These are phyloP conservation scores for Leccinum subatratum DNA, from an alignment of 1,284 basidiomycete species.

Conservation along the genomic window DNA sequence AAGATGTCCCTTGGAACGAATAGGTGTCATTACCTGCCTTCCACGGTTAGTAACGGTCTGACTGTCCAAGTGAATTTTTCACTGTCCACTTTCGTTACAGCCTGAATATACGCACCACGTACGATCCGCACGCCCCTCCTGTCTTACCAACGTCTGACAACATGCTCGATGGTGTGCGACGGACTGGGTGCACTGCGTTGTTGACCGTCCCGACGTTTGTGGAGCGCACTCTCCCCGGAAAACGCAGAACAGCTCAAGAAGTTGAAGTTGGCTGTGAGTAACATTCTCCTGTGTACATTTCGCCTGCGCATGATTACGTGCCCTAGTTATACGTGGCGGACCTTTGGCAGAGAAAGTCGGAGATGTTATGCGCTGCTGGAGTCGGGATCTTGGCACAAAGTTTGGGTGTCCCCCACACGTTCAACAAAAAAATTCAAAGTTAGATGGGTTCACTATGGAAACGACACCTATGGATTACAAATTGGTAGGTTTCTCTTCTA, in stretches of 20 bases:
- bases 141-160: constrained; percentile 19
- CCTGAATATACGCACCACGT: constrained; percentile 12
- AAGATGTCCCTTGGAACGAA: constrained; percentile 5
- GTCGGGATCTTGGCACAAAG: constrained; percentile 22
- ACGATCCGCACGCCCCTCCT: constrained; percentile 4
- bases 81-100: not conserved
- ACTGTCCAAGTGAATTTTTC: constrained; percentile 10
- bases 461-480: constrained; percentile 28
- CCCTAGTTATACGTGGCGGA: constrained; percentile 19
- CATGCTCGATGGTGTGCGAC: constrained; percentile 11
- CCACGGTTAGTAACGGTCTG: constrained; percentile 12
- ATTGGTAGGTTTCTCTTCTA: constrained; percentile 19
- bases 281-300: not conserved
- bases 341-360: constrained; percentile 20
- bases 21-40: constrained; percentile 24
- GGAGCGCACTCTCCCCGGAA: constrained; percentile 6
- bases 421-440: constrained; percentile 6
- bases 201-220: constrained; percentile 18
- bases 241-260: constrained; percentile 9
- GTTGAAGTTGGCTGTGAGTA: constrained; percentile 17
- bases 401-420: constrained; percentile 12
- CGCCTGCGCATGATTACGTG: not conserved
- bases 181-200: constrained; percentile 7
- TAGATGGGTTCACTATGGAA: constrained; percentile 27
- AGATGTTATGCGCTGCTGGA: constrained; percentile 18